A percentile compares a stretch with the other conserved stretches of the same genome.
Evolutionary conservation across 306 rosid species (phyloP).

Genomic region (Acacia melanoxylon): DNA sequence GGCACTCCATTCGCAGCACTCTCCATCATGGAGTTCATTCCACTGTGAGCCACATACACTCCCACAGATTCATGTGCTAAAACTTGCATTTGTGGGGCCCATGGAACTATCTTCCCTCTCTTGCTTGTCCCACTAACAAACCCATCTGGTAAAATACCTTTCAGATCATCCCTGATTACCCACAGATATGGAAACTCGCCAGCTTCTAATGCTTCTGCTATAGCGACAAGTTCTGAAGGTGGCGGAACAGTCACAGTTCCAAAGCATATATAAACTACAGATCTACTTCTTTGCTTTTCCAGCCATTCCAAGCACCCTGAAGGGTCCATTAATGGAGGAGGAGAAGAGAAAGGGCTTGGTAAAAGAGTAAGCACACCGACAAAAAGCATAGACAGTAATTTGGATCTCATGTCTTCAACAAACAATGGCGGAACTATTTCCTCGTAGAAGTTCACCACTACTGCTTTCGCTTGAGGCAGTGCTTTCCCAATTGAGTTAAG

Average conservation of each 20-base stretch:
- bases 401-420: background rate
- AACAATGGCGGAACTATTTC: background rate
- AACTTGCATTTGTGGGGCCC: constrained; percentile 41
- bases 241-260: constrained; percentile 24
- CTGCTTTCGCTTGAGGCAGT: background rate
- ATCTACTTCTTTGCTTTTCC: background rate
- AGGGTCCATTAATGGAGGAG: background rate
- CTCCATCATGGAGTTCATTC: constrained; percentile 42
- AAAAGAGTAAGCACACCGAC: background rate
- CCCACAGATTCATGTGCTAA: constrained; percentile 34
- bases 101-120: constrained; percentile 33
- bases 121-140: constrained; percentile 30
- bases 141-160: constrained; percentile 24
- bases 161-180: background rate
- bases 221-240: background rate
- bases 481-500: background rate
- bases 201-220: constrained; percentile 45
- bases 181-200: constrained; percentile 24
- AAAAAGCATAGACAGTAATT: background rate
- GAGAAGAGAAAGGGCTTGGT: background rate
- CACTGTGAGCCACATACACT: constrained; percentile 42
- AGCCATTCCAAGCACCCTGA: constrained; percentile 35
- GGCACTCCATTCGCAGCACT: constrained; percentile 43
- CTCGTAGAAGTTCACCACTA: background rate
- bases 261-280: constrained; percentile 26